phyloP scores from a whole-genome alignment of 805 yeast species.

The Myxozyma nipponensis region DNA sequence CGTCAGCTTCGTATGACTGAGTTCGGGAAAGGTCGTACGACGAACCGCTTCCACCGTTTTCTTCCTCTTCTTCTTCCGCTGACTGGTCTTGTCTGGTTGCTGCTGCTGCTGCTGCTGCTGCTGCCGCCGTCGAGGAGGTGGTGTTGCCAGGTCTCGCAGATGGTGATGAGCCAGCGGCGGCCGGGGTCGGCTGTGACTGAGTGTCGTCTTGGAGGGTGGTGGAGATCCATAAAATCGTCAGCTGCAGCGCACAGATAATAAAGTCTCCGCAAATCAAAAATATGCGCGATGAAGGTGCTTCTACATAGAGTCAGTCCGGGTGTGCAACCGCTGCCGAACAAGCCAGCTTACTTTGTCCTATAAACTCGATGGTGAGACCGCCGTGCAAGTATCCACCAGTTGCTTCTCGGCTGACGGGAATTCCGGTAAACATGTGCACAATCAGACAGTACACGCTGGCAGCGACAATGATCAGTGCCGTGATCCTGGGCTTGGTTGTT shows the following conservation, averaged over 20 bases:
- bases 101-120: neutral
- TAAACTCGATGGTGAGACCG: conserved; percentile 27
- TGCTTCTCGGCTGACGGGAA: conserved; percentile 23
- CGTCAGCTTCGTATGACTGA: conserved; percentile 21
- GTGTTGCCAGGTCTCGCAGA: conserved; percentile 1
- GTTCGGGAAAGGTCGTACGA: neutral
- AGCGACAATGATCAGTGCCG: conserved; percentile 7
- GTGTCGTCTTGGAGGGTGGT: conserved; percentile 2
- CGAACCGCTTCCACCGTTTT: neutral
- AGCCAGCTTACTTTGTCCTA: conserved; percentile 23
- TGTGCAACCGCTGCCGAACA: neutral
- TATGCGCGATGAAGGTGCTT: conserved; percentile 18
- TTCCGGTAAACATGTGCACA: conserved; percentile 14
- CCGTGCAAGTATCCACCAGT: conserved; percentile 27
- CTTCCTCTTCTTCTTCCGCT: conserved; percentile 14
- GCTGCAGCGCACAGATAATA: conserved; percentile 11
- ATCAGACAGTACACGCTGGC: conserved; percentile 21
- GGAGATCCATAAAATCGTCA: conserved; percentile 7
- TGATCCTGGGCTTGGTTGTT: conserved; percentile 9
- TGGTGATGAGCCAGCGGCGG: conserved; percentile 1
- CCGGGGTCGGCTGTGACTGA: neutral
- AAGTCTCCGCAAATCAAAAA: conserved; percentile 12
- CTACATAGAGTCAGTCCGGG: conserved; percentile 3
- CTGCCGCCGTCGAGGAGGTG: neutral
- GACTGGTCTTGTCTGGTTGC: conserved; percentile 5